Evolutionary conservation across 2,329 filamentous ascomycete species (phyloP), one percentile per base, ranked within the genome.

Genomic region (Penicillium sp.): DNA sequence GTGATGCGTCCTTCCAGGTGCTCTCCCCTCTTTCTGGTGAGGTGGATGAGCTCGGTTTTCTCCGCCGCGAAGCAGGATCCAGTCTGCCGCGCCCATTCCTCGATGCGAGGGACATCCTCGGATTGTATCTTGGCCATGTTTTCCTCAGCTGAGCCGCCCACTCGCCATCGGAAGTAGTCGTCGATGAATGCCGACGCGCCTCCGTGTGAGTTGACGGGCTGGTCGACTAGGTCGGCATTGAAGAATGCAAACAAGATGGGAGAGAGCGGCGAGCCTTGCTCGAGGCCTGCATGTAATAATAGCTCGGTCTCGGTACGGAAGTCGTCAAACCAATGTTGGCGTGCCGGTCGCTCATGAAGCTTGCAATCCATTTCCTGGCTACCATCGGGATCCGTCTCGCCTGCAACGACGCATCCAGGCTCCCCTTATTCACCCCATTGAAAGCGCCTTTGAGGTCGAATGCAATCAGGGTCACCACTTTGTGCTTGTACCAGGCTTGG

Each of bases 241-340:
- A 69, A 73, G 60, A 72, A 70, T 15, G 69, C 60, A 49, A 70
- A 74, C 3, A 72, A 54, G 10, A 71, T 66, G 1, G 63, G 68
- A 0, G 68, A 75, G 0, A 75, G 52, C 1, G 63, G 68, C 0
- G 67, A 74, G 1, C 59, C 62, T 43, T 65, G 53, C 15, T 57
- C 56, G 2, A 63, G 58, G 13, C 54, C 56, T 3, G 59, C 44
- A 15, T 63, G 52, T 7, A 44, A 41, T 10, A 57, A 52, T 0
- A 34, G 41, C 0, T 26, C 7, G 2, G n/a, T 16, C 31, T 57
- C 47, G 4, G 52, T 53, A n/a, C 54, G 10, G 41, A 53, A 62
- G 36, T 57, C 46, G 41, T 66, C 42, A 21, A 65, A 59, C n/a
- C 39, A 1, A 63, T 58, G 38, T 15, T 60, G 2, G 57, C 54